phyloP scores from a whole-genome alignment of 441 rosid genomes.

The Gossypium trilobum region DNA sequence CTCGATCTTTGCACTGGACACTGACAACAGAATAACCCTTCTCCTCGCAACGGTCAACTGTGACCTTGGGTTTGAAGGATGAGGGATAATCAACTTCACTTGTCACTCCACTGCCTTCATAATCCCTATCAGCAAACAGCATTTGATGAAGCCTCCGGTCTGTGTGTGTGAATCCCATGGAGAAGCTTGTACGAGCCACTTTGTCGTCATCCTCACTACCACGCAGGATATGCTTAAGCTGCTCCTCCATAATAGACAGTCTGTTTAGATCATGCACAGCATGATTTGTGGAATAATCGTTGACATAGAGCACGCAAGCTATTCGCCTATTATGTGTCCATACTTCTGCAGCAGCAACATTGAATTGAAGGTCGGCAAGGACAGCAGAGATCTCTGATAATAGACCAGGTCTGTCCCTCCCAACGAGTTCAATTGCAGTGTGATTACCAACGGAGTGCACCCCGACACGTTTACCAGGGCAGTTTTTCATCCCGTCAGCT shows the following conservation, averaged over 20 bases:
- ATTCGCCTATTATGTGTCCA: conserved; percentile 85
- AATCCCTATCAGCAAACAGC: conserved; percentile 86
- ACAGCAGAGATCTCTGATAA: conserved; percentile 75
- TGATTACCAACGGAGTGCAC: conserved; percentile 70
- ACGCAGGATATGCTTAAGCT: conserved; percentile 59
- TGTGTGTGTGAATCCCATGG: conserved; percentile 76
- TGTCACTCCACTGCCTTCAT: conserved; percentile 41
- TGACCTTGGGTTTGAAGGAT: conserved; percentile 44
- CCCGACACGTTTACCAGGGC: conserved; percentile 65
- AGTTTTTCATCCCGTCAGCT: conserved; percentile 34
- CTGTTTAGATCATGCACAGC: conserved; percentile 57
- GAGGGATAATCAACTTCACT: conserved; percentile 33
- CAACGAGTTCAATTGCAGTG: conserved; percentile 78
- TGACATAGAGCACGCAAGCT: conserved; percentile 75
- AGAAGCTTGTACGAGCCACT: conserved; percentile 52
- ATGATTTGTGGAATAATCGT: conserved; percentile 42
- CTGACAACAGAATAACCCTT: conserved; percentile 70
- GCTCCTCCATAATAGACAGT: conserved; percentile 59
- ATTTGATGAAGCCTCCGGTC: conserved; percentile 85
- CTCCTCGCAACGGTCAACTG: conserved; percentile 58
- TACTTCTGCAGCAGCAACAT: conserved; percentile 88
- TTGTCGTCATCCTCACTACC: conserved; percentile 66
- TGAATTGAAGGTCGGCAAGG: conserved; percentile 63
- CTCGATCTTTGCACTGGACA: conserved; percentile 65
- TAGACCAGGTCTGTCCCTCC: conserved; percentile 81